Base-by-base conservation (phyloP, 495 filamentous ascomycete genomes). In the Trypethelium eluteriae region DNA sequence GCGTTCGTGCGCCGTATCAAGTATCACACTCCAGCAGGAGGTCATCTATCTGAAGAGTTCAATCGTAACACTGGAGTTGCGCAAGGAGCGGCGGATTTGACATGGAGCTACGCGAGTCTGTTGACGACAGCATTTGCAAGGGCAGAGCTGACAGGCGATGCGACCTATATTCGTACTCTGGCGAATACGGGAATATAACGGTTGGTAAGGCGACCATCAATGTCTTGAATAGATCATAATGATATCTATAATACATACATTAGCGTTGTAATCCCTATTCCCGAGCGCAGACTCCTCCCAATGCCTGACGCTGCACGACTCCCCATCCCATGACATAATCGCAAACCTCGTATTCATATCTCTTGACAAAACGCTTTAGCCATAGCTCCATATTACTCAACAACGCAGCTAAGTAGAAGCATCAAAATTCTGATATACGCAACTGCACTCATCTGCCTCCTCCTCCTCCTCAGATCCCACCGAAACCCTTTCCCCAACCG, bases 401-500 rank as follows among this genome's bases (percentile, higher is more conserved):
- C 18, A 7, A 34, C 53, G 36, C 7, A 53, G 5, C 16, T 32
- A 59, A 6, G 25, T 14, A n/a, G 25, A 6, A 5, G 36, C 7
- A 59, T 59, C 53, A 64, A 16, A 71, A 44, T 77, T 77, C 68
- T 71, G 68, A 62, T 77, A 77, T 64, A 74, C 62, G 46, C 75
- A 77, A 25, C 68, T 64, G 47, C 75, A 77, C 66, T 71, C 47
- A 2, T 32, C 34, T 25, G 62, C 65, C 16, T 35, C 62, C 38
- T 71, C 67, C 65, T 72, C 64, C 32, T 70, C 32, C 34, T 65
- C 46, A 12, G 71, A 38, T 7, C 38, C 68, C 9, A 64, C 63
- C 9, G 63, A 66, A 35, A 75, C 63, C 57, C 63, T 47, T 2
- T 68, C 46, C 11, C 71, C 73, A 1, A 63, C 44, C 46, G 11